Base-by-base conservation (phyloP, 1,284 basidiomycete species). In the Rhodotorula sp. region DNA sequence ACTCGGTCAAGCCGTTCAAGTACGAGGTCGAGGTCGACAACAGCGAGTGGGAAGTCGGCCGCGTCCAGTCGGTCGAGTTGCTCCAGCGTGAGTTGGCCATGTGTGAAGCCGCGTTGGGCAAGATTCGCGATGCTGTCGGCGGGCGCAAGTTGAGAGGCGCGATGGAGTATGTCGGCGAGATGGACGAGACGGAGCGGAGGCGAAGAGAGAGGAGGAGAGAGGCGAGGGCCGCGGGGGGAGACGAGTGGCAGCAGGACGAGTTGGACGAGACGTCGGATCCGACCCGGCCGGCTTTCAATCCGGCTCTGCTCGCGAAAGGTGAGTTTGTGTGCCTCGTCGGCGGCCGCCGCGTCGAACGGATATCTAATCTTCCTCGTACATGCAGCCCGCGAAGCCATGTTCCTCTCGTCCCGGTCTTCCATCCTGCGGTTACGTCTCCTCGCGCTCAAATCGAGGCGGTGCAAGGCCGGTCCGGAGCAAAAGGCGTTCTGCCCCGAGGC, bases 1-100 rank as follows among this genome's bases (percentile, higher is more conserved):
- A 99, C 83, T 97, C 93, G 82, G 97, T 99, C 85, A 99, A 99
- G 84, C 97, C 97, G 47, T 98, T 89, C 87, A 98, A 99, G 85
- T 97, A 97, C 81, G 93, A 94, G 79, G 87, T 94, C 23, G 94
- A 97, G 79, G 81, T 86, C 8, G 92, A 97, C 75, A 86, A 87
- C 18, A 85, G 89, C 56, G 95, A 98, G 81, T 99, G 97, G 97
- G 92, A 93, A 78, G 80, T 85, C 5, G 96, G 96, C 0, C 85
- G 95, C 49, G 85, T 85, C 73, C 85, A 88, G 64, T 88, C 93
- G 0, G 85, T 94, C 65, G 86, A 87, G 61, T 84, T 95, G 76
- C 91, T 97, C 77, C 89, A 92, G 81, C 87, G 88, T 75, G 97
- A 99, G 85, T 84, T 92, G 62, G 81, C 76, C 58, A 88, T 93